Evolutionary conservation across 192 early-diverging fungal genomes (phyloP).

Genomic region (Linnemannia hyalina): DNA sequence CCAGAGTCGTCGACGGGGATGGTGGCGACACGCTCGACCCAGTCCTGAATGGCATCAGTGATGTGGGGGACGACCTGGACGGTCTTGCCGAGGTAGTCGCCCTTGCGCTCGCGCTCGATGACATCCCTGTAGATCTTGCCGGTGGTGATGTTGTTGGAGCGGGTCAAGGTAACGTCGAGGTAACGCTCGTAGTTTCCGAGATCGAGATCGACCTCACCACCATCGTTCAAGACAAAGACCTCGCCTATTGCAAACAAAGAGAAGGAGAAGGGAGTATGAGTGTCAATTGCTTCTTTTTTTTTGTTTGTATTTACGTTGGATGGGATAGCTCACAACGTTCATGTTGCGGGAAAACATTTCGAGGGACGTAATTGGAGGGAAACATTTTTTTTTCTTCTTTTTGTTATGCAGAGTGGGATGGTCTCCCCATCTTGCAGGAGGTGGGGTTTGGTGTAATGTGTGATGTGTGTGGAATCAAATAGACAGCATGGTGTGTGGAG

Average conservation of each 20-base stretch:
- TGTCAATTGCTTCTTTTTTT: not conserved
- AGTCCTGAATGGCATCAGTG: slow-evolving; percentile 97
- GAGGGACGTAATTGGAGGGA: not conserved
- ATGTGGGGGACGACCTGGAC: slow-evolving; percentile 99
- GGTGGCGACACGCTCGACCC: slow-evolving; percentile 95
- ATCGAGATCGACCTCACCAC: slow-evolving; percentile 99
- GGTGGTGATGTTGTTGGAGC: slow-evolving; percentile 99
- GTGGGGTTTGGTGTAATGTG: not conserved
- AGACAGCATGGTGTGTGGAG: not conserved
- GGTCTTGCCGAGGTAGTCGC: slow-evolving; percentile 98
- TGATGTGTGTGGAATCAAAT: slow-evolving; percentile 1
- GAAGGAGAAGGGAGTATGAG: not conserved
- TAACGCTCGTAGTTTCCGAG: slow-evolving; percentile 99
- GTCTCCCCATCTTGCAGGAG: not conserved
- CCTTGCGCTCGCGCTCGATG: slow-evolving; percentile 94
- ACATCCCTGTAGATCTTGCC: slow-evolving; percentile 98
- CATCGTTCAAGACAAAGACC: slow-evolving; percentile 98
- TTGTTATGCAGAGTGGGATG: not conserved
- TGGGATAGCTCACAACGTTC: not conserved
- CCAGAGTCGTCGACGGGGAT: slow-evolving; percentile 88
- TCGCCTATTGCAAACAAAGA: slow-evolving; percentile 73
- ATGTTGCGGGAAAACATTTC: not conserved
- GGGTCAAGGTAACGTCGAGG: slow-evolving; percentile 91
- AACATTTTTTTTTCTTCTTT: not conserved
- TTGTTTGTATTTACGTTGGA: not conserved